Evolutionary conservation across 139 green algal species (phyloP).

Genomic region (Chlamydomonas schloesseri): DNA sequence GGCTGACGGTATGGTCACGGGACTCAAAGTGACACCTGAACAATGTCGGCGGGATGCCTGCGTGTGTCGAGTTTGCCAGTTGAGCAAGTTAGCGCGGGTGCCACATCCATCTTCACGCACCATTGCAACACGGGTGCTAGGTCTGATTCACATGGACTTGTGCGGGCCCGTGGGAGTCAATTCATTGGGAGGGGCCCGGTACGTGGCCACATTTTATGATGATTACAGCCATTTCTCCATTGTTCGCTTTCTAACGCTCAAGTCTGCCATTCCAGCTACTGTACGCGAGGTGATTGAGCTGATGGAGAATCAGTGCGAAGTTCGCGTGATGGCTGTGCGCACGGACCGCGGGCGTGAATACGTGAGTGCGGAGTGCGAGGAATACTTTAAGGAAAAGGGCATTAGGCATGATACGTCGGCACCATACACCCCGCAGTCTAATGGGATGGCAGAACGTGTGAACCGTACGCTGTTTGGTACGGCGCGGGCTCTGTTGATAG

Average conservation of each 20-base stretch:
- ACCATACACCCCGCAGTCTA: conserved; percentile 45
- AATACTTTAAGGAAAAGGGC: neutral
- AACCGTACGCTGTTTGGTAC: conserved; percentile 45
- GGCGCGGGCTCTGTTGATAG: conserved; percentile 7
- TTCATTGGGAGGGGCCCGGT: neutral
- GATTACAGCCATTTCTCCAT: neutral
- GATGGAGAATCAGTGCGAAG: neutral
- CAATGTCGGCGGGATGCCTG: neutral
- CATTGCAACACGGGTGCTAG: neutral
- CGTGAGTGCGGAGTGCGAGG: neutral
- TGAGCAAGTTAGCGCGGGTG: neutral
- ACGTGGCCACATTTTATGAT: neutral
- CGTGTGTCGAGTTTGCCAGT: neutral
- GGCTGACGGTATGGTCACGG: neutral
- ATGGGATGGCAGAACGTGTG: conserved; percentile 44
- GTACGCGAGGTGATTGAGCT: neutral
- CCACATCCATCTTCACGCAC: neutral
- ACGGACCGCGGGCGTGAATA: conserved; percentile 44
- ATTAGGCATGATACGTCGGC: conserved; percentile 12
- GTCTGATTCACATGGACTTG: neutral
- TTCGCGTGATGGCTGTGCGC: neutral
- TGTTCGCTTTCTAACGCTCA: neutral
- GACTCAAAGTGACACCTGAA: neutral
- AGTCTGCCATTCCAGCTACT: neutral
- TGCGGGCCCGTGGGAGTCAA: neutral